Evolutionary conservation across 306 rosid species (phyloP), one percentile per base, ranked within the genome.

Genomic region (Sindora glabra): DNA sequence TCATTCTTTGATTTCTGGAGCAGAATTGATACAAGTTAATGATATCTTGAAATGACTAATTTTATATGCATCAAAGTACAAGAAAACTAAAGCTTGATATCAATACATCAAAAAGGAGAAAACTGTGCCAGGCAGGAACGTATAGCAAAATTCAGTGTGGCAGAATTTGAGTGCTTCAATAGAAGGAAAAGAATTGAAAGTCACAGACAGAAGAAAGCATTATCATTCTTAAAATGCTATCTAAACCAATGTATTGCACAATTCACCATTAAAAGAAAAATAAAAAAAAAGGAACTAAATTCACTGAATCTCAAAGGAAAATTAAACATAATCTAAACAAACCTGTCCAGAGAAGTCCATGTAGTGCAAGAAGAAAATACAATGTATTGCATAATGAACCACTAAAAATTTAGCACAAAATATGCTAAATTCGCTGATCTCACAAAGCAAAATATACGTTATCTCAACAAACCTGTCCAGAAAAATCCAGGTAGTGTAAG

Each of bases 401-500:
- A 37, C 25, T 59, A 32, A 41, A 23, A 62, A 25, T 18, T 42
- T 23, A 21, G 2, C 23, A 44, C 40, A 22, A 8, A 13, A 55
- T 39, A 62, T 13, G 37, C 62, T 22, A 33, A 23, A 45, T 39
- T 30, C 54, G 47, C 10, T 13, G 46, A 58, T 54, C 59, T 18
- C 10, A 48, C 57, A 39, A 40, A 33, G 48, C 23, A 71, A 69
- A 73, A 77, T 24, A 51, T 2, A 68, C 17, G 22, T 22, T 10
- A 59, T 54, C 48, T 16, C 14, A 62, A 68, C 81, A 63, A 40
- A 94, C 99, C 99, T 94, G 84, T 89, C 95, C 74, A 94, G 83
- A 75, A 94, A 89, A 65, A 89, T 84, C 99, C 99, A 94, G 18
- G 99, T 84, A 45, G 99, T 94, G 79, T 94, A 94, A 64, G 97